These are phyloP conservation scores for Colletotrichum costaricense DNA, from an alignment of 2,329 filamentous ascomycete genomes.

Conservation along the genomic window DNA sequence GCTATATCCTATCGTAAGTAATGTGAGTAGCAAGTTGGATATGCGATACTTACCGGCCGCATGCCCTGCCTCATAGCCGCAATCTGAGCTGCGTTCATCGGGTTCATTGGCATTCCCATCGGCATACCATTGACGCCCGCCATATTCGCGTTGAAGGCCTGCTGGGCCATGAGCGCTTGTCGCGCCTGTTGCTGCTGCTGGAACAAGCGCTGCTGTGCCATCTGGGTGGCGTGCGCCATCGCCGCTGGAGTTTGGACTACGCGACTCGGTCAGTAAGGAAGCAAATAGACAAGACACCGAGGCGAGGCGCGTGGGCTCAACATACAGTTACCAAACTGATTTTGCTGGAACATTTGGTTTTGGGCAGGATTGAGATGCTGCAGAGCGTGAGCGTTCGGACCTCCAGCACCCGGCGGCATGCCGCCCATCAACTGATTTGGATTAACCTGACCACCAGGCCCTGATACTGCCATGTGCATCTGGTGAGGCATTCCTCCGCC, in stretches of 20 bases:
- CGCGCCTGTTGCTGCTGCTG: constrained; percentile 65
- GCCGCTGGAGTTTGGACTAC: constrained; percentile 50
- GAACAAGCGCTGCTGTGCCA: constrained; percentile 67
- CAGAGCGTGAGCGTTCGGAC: constrained; percentile 75
- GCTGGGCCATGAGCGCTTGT: constrained; percentile 66
- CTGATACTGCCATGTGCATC: constrained; percentile 79
- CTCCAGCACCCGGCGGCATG: constrained; percentile 76
- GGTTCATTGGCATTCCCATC: constrained; percentile 62
- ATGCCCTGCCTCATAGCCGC: constrained; percentile 61
- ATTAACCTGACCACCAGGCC: constrained; percentile 77
- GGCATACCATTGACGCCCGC: constrained; percentile 57
- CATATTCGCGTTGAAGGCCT: constrained; percentile 63
- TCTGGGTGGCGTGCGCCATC: constrained; percentile 52
- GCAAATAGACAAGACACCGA: not conserved
- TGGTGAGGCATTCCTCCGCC: constrained; percentile 75
- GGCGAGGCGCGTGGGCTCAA: not conserved
- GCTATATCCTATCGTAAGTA: constrained; percentile 5
- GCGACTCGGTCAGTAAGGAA: constrained; percentile 3
- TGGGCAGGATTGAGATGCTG: constrained; percentile 76
- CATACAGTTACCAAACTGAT: constrained; percentile 48
- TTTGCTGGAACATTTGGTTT: constrained; percentile 68
- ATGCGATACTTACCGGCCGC: constrained; percentile 51
- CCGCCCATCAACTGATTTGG: constrained; percentile 80
- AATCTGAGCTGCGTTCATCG: constrained; percentile 63
- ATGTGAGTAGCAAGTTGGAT: not conserved